phyloP scores from a whole-genome alignment of 1,284 basidiomycete species.

The Hymenochaete sp. region DNA sequence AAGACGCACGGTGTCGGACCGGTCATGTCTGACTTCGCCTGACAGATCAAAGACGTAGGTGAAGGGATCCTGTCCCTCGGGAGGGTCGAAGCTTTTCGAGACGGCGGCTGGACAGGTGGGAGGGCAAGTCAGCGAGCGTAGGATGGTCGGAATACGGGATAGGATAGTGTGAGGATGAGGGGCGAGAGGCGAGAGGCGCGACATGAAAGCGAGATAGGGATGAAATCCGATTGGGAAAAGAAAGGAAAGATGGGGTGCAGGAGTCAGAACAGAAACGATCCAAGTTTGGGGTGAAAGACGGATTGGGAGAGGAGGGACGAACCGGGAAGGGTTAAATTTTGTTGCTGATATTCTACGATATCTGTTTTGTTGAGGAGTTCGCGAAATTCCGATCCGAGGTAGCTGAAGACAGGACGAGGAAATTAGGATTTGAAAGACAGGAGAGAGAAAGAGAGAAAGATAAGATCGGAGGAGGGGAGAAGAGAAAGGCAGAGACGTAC shows the following conservation, averaged over 20 bases:
- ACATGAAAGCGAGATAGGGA: constrained; percentile 5
- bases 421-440: constrained; percentile 4
- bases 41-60: constrained; percentile 75
- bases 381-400: constrained; percentile 72
- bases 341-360: constrained; percentile 75
- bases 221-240: background rate
- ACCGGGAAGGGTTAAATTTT: constrained; percentile 70
- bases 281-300: constrained; percentile 1
- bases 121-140: background rate
- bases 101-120: constrained; percentile 46
- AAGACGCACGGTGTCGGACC: constrained; percentile 63
- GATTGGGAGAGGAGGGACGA: constrained; percentile 23
- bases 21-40: constrained; percentile 73
- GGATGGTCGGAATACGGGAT: background rate
- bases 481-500: constrained; percentile 34
- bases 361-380: constrained; percentile 52
- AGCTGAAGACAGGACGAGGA: constrained; percentile 35
- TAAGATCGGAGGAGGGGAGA: constrained; percentile 4
- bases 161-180: background rate
- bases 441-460: background rate
- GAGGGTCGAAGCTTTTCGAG: constrained; percentile 57
- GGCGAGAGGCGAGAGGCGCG: background rate
- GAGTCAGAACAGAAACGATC: constrained; percentile 1
- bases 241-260: constrained; percentile 3
- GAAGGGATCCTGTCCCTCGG: constrained; percentile 54